Evolutionary conservation across 306 rosid genomes (phyloP), one percentile per base, ranked within the genome.

Genomic region (Ceratonia siliqua): DNA sequence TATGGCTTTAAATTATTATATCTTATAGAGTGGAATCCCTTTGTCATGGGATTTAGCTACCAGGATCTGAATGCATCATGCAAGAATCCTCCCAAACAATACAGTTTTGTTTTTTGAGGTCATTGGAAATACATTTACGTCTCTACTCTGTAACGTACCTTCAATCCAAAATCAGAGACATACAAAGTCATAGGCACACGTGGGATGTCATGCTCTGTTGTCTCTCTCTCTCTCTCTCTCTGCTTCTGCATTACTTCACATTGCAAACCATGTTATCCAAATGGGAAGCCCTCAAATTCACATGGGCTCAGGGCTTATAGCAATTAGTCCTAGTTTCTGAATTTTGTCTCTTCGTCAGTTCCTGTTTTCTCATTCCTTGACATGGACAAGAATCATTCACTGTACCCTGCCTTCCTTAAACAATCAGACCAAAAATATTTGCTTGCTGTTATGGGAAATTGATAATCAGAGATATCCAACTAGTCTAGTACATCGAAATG

Each of bases 171-270:
- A 18, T 8, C 21, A 14, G 8, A 58, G 56, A 76, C 8, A 72
- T 39, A 68, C 36, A 35, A 5, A 42, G 4, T 43, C 18, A 42
- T 2, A 52, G n/a, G 36, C 12, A 43, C 70, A 69, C 71, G 59
- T 77, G 72, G 49, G 65, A 62, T 78, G 72, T 2, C 58, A 48
- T 50, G 79, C 28, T n/a, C 45, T 66, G 39, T 52, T 57, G 64
- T 65, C 43, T 36, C 46, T 56, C 55, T 65, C 20, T 14, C 10
- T 57, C 48, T 33, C n/a, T 24, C 64, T 64, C 61, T 33, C 65
- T 45, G 18, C 9, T 45, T 41, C 50, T 49, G 79, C 86, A 73
- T 81, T 68, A 81, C 70, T 65, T 62, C 89, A 82, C 84, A 75
- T 82, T 55, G 86, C 74, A 74, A 20, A 36, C 55, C 81, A 80